These are phyloP conservation scores for Lolium rigidum DNA, from an alignment of 176 grass and related monocot species.

Conservation along the genomic window DNA sequence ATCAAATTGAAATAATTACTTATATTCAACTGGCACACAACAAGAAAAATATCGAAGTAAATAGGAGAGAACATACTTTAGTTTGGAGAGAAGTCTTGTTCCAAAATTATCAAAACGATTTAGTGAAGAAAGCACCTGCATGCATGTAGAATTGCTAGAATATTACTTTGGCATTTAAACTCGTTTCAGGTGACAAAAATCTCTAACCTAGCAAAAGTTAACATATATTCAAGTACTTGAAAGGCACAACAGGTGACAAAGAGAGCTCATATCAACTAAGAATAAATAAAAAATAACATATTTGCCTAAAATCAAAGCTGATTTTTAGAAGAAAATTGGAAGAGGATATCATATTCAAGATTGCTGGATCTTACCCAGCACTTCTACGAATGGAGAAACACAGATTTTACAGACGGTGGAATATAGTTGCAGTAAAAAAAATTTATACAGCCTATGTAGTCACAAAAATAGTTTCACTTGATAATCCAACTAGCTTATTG, in stretches of 20 bases:
- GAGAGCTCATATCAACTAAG: conserved; percentile 8
- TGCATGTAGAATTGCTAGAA: conserved; percentile 33
- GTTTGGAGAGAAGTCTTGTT: conserved; percentile 82
- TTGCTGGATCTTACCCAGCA: background rate
- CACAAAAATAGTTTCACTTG: conserved; percentile 21
- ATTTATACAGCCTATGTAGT: background rate
- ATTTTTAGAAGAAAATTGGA: background rate
- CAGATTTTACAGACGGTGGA: background rate
- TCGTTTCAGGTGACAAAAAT: conserved; percentile 5
- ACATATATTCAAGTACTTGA: conserved; percentile 39
- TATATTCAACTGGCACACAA: conserved; percentile 36
- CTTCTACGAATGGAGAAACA: conserved; percentile 11
- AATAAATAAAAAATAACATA: background rate
- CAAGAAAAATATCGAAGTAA: conserved; percentile 26
- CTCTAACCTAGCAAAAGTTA: conserved; percentile 1
- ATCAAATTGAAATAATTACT: conserved; percentile 45
- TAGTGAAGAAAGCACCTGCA: conserved; percentile 87
- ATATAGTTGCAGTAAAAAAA: background rate
- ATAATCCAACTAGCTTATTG: conserved; percentile 31
- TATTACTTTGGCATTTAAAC: conserved; percentile 11
- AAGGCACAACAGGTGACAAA: conserved; percentile 34
- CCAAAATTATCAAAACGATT: conserved; percentile 69
- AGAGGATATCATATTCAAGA: conserved; percentile 17
- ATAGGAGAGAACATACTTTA: conserved; percentile 60
- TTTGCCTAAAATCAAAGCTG: conserved; percentile 9